Percentiles rank a stretch among this genome's conserved stretches.
phyloP scores from a whole-genome alignment of 2,329 filamentous ascomycete species.

The Paracamarosporium sp. region DNA sequence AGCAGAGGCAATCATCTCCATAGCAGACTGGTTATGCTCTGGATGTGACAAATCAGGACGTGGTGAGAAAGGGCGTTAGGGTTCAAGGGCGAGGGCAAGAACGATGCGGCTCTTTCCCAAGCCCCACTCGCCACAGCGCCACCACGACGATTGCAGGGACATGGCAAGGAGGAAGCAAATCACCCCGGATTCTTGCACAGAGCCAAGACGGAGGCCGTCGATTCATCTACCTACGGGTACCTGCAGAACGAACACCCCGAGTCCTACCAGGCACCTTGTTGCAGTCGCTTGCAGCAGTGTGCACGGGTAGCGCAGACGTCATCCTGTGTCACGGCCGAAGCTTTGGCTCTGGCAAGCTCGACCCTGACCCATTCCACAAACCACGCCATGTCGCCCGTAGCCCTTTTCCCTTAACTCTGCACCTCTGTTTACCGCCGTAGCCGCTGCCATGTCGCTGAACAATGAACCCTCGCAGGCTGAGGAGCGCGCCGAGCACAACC shows the following conservation, averaged over 20 bases:
- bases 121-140: conserved; percentile 27
- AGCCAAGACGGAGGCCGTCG: neutral
- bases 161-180: neutral
- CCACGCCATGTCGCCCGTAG: conserved; percentile 10
- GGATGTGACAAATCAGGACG: conserved; percentile 27
- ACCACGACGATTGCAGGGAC: conserved; percentile 2
- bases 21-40: conserved; percentile 21
- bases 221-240: neutral
- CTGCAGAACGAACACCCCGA: neutral
- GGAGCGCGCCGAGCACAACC: conserved; percentile 46
- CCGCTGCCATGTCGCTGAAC: conserved; percentile 48
- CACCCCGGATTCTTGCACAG: neutral
- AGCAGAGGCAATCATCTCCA: conserved; percentile 22
- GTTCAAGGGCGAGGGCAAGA: conserved; percentile 13
- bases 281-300: neutral
- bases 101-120: conserved; percentile 6
- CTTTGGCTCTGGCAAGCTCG: conserved; percentile 23
- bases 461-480: conserved; percentile 49
- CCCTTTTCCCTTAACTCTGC: neutral
- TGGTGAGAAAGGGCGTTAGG: conserved; percentile 12
- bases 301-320: conserved; percentile 1
- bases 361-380: conserved; percentile 31
- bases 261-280: neutral
- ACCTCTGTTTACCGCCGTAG: neutral
- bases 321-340: conserved; percentile 13